These are phyloP conservation scores for Pichia sp. DNA, from an alignment of 1,139 yeast species.

Conservation along the genomic window DNA sequence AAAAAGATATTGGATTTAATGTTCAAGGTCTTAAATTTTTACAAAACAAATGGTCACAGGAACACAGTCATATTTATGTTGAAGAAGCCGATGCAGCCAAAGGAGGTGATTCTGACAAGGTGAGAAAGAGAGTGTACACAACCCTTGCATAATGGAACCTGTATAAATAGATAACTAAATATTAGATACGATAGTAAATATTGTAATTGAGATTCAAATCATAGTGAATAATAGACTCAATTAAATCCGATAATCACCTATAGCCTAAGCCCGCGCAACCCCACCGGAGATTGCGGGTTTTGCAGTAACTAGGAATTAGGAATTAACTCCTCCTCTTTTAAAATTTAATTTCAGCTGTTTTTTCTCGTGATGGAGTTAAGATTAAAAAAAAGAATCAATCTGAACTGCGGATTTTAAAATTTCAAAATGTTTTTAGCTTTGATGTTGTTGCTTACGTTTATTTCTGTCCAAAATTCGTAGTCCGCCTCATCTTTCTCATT, in stretches of 20 bases:
- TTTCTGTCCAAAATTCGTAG: too few relatives aligned
- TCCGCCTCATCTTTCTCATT: too few relatives aligned
- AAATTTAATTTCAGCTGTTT: not conserved
- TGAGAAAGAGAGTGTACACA: conserved; percentile 58
- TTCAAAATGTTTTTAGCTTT: too few relatives aligned
- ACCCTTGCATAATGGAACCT: conserved; percentile 20
- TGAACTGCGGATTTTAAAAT: too few relatives aligned
- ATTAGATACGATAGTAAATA: not conserved
- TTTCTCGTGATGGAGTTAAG: not conserved
- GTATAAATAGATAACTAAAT: not conserved
- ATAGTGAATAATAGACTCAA: not conserved
- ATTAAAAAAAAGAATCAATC: too few relatives aligned
- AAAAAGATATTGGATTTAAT: conserved; percentile 73
- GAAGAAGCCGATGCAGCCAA: conserved; percentile 49
- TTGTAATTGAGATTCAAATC: too few relatives aligned
- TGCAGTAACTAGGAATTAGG: too few relatives aligned
- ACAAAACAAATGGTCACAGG: conserved; percentile 71
- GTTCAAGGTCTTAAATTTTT: conserved; percentile 73
- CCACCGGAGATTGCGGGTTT: not conserved
- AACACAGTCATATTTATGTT: conserved; percentile 66
- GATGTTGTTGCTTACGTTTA: too few relatives aligned
- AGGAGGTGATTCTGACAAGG: conserved; percentile 34
- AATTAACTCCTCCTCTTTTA: too few relatives aligned
- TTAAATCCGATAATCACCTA: not conserved
- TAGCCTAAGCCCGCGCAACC: too few relatives aligned